Base-by-base conservation (phyloP, 140 eudicot species). In the Oenanthe javanica region DNA sequence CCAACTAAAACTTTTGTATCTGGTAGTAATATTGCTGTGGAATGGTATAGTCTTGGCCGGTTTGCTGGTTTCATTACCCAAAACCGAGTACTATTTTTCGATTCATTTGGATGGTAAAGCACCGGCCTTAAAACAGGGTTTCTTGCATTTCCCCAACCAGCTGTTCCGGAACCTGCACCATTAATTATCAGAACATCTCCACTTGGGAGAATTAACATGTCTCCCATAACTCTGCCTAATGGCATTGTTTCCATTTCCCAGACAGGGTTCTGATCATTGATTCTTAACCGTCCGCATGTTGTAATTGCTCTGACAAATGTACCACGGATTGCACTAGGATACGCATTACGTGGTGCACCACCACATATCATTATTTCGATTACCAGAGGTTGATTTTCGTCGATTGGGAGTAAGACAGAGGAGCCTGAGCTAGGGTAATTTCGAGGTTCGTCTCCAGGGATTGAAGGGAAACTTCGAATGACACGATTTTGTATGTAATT, bases 401-500 rank as follows among this genome's bases (percentile, higher is more conserved):
- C 89, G 12, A 91, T 21, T 6, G 97, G 97, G 64, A 93, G 91
- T 51, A 91, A 67, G 11, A 93, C 85, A 1, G 97, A 90, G 5
- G 98, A 93, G 64, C 98, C 97, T 0, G 98, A 85, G 80, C 96
- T 87, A 0, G 98, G 97, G 81, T 93, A 93, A 79, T 83, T 93
- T 19, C 97, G 84, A 1, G 97, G 93, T 23, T 87, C 88, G 4
- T 82, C 89, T 2, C 91, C 92, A 0, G 88, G 84, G 42, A 93
- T 89, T 0, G 85, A 43, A 23, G 93, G 98, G 36, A 89, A 87
- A 75, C 85, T 85, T 77, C 85, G 82, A 15, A 91, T 80, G 61
- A 91, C 88, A 14, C 23, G 76, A 64, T 90, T 91, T 50, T 42
- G 80, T 14, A 81, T 82, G 82, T 93, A 93, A 77, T 87, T 88